Percentiles rank a stretch among this genome's conserved stretches.
Evolutionary conservation across 2,329 filamentous ascomycete species (phyloP).

Genomic region (Phialemoniopsis sp.): DNA sequence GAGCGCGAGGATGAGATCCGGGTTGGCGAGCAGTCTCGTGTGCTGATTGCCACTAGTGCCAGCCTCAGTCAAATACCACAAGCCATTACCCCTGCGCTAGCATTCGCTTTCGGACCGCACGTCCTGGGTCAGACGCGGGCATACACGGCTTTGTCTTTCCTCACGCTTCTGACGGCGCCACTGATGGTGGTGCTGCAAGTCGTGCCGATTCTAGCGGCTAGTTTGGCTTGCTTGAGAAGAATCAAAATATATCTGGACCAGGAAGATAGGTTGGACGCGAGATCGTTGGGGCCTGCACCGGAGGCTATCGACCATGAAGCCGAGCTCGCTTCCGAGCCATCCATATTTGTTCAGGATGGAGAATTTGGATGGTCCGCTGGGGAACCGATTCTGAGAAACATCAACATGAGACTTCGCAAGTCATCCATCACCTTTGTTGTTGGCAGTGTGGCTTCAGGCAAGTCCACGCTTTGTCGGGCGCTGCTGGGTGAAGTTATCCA

Average conservation of each 20-base stretch:
- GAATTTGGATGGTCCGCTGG: slow-evolving; percentile 28
- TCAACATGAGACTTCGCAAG: slow-evolving; percentile 27
- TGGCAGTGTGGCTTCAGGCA: slow-evolving; percentile 11
- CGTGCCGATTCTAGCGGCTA: slow-evolving; percentile 23
- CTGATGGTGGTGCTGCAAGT: slow-evolving; percentile 23
- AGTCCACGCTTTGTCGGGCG: slow-evolving; percentile 10
- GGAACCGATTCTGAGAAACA: slow-evolving; percentile 17
- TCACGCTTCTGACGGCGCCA: slow-evolving; percentile 26
- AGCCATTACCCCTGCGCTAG: too few relatives aligned
- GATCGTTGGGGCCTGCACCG: too few relatives aligned
- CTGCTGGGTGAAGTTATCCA: slow-evolving; percentile 9
- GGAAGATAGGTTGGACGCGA: slow-evolving; percentile 18
- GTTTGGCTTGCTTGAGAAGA: slow-evolving; percentile 23
- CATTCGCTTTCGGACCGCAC: too few relatives aligned
- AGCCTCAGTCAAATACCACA: too few relatives aligned
- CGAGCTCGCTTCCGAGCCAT: too few relatives aligned
- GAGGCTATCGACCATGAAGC: too few relatives aligned
- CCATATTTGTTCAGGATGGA: too few relatives aligned
- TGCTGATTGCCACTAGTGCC: too few relatives aligned
- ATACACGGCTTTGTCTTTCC: slow-evolving; percentile 25
- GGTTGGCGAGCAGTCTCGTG: too few relatives aligned
- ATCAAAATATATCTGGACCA: slow-evolving; percentile 30
- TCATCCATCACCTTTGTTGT: slow-evolving; percentile 5
- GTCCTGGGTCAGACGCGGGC: too few relatives aligned
- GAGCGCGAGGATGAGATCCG: too few relatives aligned